Evolutionary conservation across 495 filamentous ascomycete species (phyloP).

Genomic region (Xylaria curta): DNA sequence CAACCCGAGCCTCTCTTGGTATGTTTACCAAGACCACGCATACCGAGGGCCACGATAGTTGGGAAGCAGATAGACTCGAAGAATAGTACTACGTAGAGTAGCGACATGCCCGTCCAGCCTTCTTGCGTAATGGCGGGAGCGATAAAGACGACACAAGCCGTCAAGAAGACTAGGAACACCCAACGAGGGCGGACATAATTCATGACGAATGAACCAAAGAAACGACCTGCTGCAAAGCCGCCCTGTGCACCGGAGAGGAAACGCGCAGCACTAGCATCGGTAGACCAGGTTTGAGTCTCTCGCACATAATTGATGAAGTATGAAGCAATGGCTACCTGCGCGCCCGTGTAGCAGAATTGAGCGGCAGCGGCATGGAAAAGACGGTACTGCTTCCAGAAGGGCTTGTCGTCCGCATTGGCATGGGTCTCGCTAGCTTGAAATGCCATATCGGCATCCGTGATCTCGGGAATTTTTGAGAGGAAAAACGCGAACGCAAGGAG

Average conservation of each 20-base stretch:
- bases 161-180: conserved; percentile 58
- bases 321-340: conserved; percentile 67
- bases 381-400: conserved; percentile 67
- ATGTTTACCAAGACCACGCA: conserved; percentile 72
- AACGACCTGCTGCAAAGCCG: conserved; percentile 69
- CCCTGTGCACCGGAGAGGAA: conserved; percentile 71
- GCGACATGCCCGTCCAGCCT: conserved; percentile 60
- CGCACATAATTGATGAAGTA: conserved; percentile 55
- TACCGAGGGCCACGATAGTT: conserved; percentile 70
- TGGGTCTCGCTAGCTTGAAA: conserved; percentile 53
- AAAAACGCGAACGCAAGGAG: conserved; percentile 69
- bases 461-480: conserved; percentile 69
- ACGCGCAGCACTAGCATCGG: conserved; percentile 32
- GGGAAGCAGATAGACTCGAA: conserved; percentile 75
- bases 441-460: conserved; percentile 76
- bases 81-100: conserved; percentile 69
- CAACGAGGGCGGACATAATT: conserved; percentile 57
- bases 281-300: conserved; percentile 36
- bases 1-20: conserved; percentile 69
- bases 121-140: conserved; percentile 59
- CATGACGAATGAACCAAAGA: conserved; percentile 62
- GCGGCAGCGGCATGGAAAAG: conserved; percentile 70
- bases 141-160: conserved; percentile 63
- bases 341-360: conserved; percentile 76
- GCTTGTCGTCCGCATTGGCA: conserved; percentile 52